Base-by-base conservation (phyloP, 371 early-diverging fungal species). In the Funneliformis caledonium region DNA sequence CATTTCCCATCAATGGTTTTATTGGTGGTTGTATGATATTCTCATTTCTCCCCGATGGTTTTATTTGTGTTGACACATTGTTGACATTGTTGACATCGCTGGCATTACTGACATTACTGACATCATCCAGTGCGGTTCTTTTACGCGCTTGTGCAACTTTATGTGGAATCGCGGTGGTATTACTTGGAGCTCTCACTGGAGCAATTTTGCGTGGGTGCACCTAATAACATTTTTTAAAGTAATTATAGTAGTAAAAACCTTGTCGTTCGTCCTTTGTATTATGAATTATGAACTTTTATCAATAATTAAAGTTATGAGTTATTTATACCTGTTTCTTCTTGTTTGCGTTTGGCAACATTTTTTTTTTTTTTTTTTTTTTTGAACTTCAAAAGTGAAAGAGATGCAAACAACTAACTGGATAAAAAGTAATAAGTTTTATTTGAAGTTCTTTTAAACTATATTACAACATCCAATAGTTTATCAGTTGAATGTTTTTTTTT, bases 21-120 rank as follows among this genome's bases (percentile, higher is more conserved):
- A 37, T 37, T 37, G 37, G 37, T 37, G 37, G 37, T 37, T 37
- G 37, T 37, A 37, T 37, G 37, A 37, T 37, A 37, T 37, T 37
- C 37, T 37, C 37, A 37, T 37, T 37, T 37, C 37, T 37, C 37
- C 37, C 37, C 37, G 37, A 37, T 37, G 37, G 37, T 37, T 37
- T 37, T 37, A 37, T 37, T 3, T 37, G 37, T 37, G 37, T 37
- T 37, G 37, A 3, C 37, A 37, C 37, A 2, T 9, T 68, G 12
- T 31, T 10, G 11, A 11, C n/a, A 11, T 68, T 68, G 68, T 42
- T 14, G 26, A 14, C 2, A 8, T 68, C 42, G 14, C n/a, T 68
- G 16, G 61, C 37, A 37, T 75, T 75, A 16, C 75, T 75, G 37
- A 75, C 75, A 75, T 75, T 75, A 16, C 75, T 75, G 37, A 75